Evolutionary conservation across 2,329 filamentous ascomycete genomes (phyloP), one percentile per base, ranked within the genome.

Genomic region (Colletotrichum cereale): DNA sequence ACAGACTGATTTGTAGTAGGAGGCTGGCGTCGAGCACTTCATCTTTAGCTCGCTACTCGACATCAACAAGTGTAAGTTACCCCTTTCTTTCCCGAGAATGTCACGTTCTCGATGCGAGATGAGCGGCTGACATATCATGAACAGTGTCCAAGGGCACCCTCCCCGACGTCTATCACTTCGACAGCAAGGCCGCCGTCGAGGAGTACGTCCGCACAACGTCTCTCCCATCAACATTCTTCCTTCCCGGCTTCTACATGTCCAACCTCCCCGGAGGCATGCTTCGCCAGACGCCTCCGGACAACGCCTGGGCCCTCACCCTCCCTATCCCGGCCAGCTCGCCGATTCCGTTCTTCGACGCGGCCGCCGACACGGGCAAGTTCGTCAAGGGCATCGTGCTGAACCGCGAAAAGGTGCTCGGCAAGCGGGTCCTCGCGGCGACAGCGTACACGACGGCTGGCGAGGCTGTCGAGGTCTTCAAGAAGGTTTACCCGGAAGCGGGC

Each of bases 171-270:
- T 79, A 83, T 72, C 85, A 88, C 73, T 91, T 90, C 71, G 89
- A 91, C 77, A 81, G 78, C 77, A 91, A 91, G 76, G 88, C 87
- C 26, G 79, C 84, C 16, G 83, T 88, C 0, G 88, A 89, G 74
- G 74, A 82, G n/a, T 88, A 90, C 75, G 85, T 89, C 57, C 84
- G 86, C 24, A 68, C 73, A 0, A 75, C 86, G 3, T 82, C 82
- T 0, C 79, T 89, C 11, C 83, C 84, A 2, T 82, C 83, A 29
- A 82, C 86, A 0, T 89, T 87, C 76, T 85, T 88, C 75, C 78
- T 85, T n/a, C 84, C 87, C 0, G 88, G 82, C 2, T 82, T 81
- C 62, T 90, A 87, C 75, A 88, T 89, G 86, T 77, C 84, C 74
- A 89, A 89, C 76, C 78, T 86, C 21, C 66, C 79, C 1, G 77